Conservation (phyloP, 306 rosid genomes). For the Prunus fruticosa region DNA sequence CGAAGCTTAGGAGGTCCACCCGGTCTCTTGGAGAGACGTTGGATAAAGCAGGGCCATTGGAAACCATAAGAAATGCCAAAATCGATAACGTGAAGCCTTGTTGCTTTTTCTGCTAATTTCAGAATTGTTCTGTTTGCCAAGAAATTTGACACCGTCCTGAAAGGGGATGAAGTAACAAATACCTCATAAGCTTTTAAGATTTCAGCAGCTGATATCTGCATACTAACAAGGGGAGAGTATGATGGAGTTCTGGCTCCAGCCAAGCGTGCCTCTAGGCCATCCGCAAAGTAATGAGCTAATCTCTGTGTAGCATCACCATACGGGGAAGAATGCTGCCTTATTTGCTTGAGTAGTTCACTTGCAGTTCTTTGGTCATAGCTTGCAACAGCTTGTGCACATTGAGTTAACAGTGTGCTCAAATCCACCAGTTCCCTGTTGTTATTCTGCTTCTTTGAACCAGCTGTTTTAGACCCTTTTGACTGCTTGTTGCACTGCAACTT, state of each 20-base stretch:
- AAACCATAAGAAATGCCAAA: conserved; percentile 43
- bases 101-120: conserved; percentile 20
- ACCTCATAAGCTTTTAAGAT: conserved; percentile 30
- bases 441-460: neutral
- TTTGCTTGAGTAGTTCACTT: conserved; percentile 22
- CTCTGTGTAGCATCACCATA: conserved; percentile 38
- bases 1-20: conserved; percentile 44
- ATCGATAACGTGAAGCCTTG: conserved; percentile 36
- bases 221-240: conserved; percentile 18
- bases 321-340: conserved; percentile 32
- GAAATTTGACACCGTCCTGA: conserved; percentile 20
- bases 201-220: conserved; percentile 32
- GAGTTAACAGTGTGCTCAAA: conserved; percentile 34
- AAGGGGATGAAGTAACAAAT: conserved; percentile 37
- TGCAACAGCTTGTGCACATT: conserved; percentile 41
- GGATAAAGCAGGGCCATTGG: conserved; percentile 50
- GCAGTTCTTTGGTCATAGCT: conserved; percentile 25
- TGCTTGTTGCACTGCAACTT: conserved; percentile 14
- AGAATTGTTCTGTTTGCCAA: conserved; percentile 31
- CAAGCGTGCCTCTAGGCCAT: conserved; percentile 41
- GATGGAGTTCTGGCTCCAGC: conserved; percentile 24
- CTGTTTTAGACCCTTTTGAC: conserved; percentile 13
- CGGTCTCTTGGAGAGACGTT: conserved; percentile 26
- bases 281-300: conserved; percentile 41
- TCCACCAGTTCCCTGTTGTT: conserved; percentile 23